These are phyloP conservation scores for Triadica sebifera DNA, from an alignment of 345 rosid genomes.

Conservation along the genomic window DNA sequence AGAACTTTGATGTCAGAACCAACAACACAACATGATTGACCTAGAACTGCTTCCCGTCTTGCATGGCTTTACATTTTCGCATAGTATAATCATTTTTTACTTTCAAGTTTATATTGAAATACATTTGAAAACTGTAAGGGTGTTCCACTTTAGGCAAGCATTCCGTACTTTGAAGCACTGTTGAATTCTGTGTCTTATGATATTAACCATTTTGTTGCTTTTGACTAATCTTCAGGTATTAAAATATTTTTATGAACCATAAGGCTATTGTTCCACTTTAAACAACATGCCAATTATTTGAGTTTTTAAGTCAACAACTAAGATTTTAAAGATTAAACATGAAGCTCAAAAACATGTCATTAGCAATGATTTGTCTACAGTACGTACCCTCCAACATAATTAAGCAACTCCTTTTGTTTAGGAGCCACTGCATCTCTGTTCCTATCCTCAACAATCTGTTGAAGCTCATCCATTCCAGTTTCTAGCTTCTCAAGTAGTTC, in stretches of 20 bases:
- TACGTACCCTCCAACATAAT: constrained; percentile 82
- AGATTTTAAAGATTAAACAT: not conserved
- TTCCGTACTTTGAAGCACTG: not conserved
- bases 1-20: not conserved
- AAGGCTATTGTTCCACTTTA: not conserved
- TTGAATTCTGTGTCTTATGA: not conserved
- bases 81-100: no score
- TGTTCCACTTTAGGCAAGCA: not conserved
- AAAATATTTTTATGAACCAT: not conserved
- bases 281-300: not conserved
- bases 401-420: constrained; percentile 88
- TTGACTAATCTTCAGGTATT: not conserved
- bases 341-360: not conserved
- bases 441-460: constrained; percentile 77
- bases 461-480: constrained; percentile 81
- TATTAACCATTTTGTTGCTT: not conserved
- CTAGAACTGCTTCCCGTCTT: not conserved
- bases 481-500: constrained; percentile 79
- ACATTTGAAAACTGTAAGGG: not conserved
- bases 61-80: not conserved
- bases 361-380: not conserved
- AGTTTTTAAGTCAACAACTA: not conserved
- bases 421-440: constrained; percentile 88
- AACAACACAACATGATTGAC: not conserved
- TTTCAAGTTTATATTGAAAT: not conserved